Evolutionary conservation across 805 yeast genomes (phyloP), one percentile per base, ranked within the genome.

Genomic region (Candida michaelii): DNA sequence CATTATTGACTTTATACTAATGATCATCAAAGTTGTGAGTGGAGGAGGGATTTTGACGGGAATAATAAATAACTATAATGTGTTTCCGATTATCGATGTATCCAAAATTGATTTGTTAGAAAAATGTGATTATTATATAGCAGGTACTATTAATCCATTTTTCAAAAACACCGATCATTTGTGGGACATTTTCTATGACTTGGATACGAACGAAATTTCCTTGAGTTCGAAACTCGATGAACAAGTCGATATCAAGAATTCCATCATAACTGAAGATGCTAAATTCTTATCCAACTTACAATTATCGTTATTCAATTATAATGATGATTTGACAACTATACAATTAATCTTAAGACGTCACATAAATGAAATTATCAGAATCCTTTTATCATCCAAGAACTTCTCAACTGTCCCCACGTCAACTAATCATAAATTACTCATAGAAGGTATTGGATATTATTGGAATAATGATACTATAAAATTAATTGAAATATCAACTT

Each of bases 131-230:
- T 63, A 63, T 21, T 78, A 66, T 50, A 62, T 84, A 36, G 74
- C 85, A 2, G 91, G 91, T 3, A 82, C 89, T 3, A 78, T 83
- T 30, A 84, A 84, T 54, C 76, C 83, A 12, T 74, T 82, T 30
- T 77, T 84, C 54, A 79, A 79, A 52, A 70, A 75, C 24, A 74
- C 74, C 43, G 68, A 65, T 24, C 69, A 68, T 34, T 54, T 76
- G 15, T 83, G 85, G 84, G 86, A 84, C 56, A 57, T 80, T 24
- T 71, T 78, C 46, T 76, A 80, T 43, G 82, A 84, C 56, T 52
- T 84, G 47, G 89, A 83, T 52, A 39, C 69, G 0, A 75, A 74
- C 35, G 72, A 66, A 41, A 52, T 80, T 30, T 50, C 55, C 23
- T 25, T 49, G 14, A 40, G 49, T 3, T 31, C 36, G n/a, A 21